A percentile compares a stretch with the other conserved stretches of the same genome.
These are phyloP conservation scores for Rhododendron mucronatum DNA, from an alignment of 148 eudicot species.

Conservation along the genomic window DNA sequence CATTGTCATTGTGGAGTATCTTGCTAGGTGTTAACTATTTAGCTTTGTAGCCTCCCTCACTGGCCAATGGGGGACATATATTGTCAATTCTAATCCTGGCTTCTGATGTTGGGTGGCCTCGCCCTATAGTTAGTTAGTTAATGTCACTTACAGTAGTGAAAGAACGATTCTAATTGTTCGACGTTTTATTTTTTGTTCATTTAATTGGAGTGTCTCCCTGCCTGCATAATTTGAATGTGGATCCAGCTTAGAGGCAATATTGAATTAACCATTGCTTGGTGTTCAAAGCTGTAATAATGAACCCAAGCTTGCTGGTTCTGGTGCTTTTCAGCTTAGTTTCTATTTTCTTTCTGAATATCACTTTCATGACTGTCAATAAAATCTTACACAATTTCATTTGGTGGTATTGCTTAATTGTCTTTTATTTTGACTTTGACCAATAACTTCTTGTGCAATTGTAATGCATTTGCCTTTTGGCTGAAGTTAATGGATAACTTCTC, in stretches of 20 bases:
- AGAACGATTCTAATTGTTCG: not conserved
- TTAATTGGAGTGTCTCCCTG: not conserved
- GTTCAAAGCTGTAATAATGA: not conserved
- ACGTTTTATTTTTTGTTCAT: not conserved
- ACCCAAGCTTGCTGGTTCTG: not conserved
- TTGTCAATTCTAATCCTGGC: not conserved
- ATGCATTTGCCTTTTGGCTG: slow-evolving; percentile 12
- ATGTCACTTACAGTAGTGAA: not conserved
- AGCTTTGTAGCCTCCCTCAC: not conserved
- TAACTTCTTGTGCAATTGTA: slow-evolving; percentile 8
- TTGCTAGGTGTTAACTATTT: not conserved
- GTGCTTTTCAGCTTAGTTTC: not conserved
- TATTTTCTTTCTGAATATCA: not conserved
- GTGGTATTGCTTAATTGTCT: not conserved
- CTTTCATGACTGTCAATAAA: not conserved
- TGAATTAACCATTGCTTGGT: not conserved
- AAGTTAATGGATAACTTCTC: slow-evolving; percentile 10
- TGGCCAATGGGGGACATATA: not conserved
- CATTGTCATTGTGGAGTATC: not conserved
- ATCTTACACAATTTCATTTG: not conserved
- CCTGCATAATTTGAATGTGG: not conserved
- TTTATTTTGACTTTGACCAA: not conserved
- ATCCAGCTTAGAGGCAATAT: not conserved
- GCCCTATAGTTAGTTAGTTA: not conserved
- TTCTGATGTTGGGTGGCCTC: not conserved